Conservation (phyloP, 2,329 filamentous ascomycete genomes). For the Albifimbria verrucaria region DNA sequence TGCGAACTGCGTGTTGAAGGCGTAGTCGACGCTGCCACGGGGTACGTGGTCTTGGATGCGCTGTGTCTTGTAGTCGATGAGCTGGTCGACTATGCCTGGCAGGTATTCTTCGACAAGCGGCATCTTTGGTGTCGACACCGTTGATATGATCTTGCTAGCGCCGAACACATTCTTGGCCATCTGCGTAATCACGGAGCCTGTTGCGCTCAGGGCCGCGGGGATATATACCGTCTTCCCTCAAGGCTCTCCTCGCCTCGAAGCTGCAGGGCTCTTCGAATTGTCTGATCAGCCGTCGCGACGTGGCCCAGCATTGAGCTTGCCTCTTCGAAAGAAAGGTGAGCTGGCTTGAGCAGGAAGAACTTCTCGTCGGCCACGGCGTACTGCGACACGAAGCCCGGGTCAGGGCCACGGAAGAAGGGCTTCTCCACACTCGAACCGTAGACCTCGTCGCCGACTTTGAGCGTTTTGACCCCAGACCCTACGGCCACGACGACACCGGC, state of each 20-base stretch:
- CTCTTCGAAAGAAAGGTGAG: slow-evolving; percentile 29
- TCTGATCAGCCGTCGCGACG: slow-evolving; percentile 41
- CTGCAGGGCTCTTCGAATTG: slow-evolving; percentile 34
- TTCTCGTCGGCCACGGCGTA: slow-evolving; percentile 34
- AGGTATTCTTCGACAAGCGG: slow-evolving; percentile 37
- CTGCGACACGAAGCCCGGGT: slow-evolving; percentile 34
- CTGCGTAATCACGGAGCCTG: slow-evolving; percentile 44
- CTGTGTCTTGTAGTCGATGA: slow-evolving; percentile 48
- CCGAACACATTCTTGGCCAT: slow-evolving; percentile 48
- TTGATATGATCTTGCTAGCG: slow-evolving; percentile 44
- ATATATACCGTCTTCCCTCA: slow-evolving; percentile 50
- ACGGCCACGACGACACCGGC: slow-evolving; percentile 29
- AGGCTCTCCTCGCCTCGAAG: slow-evolving; percentile 35
- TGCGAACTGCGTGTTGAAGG: slow-evolving; percentile 44
- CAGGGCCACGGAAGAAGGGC: slow-evolving; percentile 26
- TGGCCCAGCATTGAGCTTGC: slow-evolving; percentile 32
- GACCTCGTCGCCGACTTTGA: slow-evolving; percentile 33
- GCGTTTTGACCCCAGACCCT: slow-evolving; percentile 20
- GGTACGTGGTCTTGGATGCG: slow-evolving; percentile 34
- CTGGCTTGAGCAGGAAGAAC: slow-evolving; percentile 30
- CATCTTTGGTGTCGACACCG: slow-evolving; percentile 51
- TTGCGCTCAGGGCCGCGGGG: slow-evolving; percentile 45
- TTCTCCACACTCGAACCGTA: slow-evolving; percentile 35
- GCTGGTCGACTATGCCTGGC: slow-evolving; percentile 43
- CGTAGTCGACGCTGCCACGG: slow-evolving; percentile 44